A percentile compares a stretch with the other conserved stretches of the same genome.
phyloP scores from a whole-genome alignment of 2,329 filamentous ascomycete species.

The Fonsecaea monophora region DNA sequence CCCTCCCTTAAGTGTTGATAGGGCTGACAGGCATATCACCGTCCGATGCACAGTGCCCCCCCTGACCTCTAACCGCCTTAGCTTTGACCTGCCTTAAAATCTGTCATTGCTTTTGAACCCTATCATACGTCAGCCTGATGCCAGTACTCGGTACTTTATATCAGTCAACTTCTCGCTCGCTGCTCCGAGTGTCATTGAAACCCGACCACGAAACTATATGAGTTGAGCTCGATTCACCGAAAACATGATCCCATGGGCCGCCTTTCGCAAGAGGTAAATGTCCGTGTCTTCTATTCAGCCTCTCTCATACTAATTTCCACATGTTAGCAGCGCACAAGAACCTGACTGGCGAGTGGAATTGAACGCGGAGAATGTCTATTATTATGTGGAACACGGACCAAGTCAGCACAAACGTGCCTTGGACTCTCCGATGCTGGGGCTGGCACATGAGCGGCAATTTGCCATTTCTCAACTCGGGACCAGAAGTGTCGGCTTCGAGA shows the following conservation, averaged over 20 bases:
- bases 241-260: slow-evolving; percentile 35
- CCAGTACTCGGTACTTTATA: slow-evolving; percentile 11
- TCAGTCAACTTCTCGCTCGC: slow-evolving; percentile 3
- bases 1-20: slow-evolving; percentile 16
- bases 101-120: slow-evolving; percentile 9
- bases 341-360: slow-evolving; percentile 31
- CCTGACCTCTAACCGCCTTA: background rate
- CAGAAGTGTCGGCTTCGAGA: slow-evolving; percentile 28
- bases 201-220: background rate
- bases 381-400: slow-evolving; percentile 27
- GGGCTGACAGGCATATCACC: slow-evolving; percentile 35
- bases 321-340: slow-evolving; percentile 17
- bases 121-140: slow-evolving; percentile 27
- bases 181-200: background rate
- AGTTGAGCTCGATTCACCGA: slow-evolving; percentile 1
- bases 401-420: slow-evolving; percentile 27
- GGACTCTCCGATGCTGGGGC: slow-evolving; percentile 35
- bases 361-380: slow-evolving; percentile 32
- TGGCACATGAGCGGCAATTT: slow-evolving; percentile 37
- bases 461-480: slow-evolving; percentile 32
- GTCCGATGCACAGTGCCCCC: slow-evolving; percentile 15
- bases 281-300: background rate
- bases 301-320: background rate
- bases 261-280: slow-evolving; percentile 24
- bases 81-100: background rate